Conservation (phyloP, 257 asterid species). For the Sherardia arvensis region DNA sequence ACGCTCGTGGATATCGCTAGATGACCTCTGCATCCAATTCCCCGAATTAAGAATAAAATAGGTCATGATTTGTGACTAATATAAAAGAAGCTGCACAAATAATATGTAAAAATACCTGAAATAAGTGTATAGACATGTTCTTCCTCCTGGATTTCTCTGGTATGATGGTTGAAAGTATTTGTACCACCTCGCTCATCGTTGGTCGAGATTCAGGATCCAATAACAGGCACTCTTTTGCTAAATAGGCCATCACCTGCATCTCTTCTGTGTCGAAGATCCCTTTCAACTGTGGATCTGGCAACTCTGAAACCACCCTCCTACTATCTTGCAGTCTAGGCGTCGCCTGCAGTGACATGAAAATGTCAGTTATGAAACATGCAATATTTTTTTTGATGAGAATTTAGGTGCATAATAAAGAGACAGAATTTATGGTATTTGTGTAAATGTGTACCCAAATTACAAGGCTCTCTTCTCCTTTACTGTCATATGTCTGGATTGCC, state of each 20-base stretch:
- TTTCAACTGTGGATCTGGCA: constrained; percentile 68
- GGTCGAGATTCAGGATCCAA: constrained; percentile 95
- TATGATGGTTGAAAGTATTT: constrained; percentile 72
- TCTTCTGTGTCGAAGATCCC: constrained; percentile 72
- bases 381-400: neutral
- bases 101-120: constrained; percentile 11
- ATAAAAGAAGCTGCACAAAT: neutral
- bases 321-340: constrained; percentile 71
- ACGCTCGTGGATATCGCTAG: constrained; percentile 16
- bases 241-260: constrained; percentile 90
- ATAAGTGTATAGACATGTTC: constrained; percentile 34
- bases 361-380: neutral
- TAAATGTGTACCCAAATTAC: constrained; percentile 74
- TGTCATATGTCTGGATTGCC: constrained; percentile 54
- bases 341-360: constrained; percentile 41
- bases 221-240: constrained; percentile 87
- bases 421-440: neutral
- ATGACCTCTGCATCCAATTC: constrained; percentile 23
- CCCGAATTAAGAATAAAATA: too few species aligned
- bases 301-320: constrained; percentile 61
- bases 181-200: constrained; percentile 89
- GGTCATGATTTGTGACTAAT: neutral
- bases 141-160: constrained; percentile 69
- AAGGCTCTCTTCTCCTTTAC: constrained; percentile 66
- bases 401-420: too few species aligned